These are phyloP conservation scores for Dictyostelium capitatum DNA, from an alignment of 78 protist genomes.

Conservation along the genomic window DNA sequence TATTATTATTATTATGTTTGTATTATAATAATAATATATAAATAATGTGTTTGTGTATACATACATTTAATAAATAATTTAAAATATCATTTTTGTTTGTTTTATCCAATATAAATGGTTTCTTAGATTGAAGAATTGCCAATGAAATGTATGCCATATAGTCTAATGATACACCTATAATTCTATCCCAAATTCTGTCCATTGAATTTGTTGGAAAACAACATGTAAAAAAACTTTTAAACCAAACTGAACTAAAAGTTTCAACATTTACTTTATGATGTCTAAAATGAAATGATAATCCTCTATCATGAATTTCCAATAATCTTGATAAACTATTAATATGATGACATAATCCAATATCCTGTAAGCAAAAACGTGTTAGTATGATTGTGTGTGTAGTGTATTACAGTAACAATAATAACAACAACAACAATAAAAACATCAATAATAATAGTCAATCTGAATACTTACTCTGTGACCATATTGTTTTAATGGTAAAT, in stretches of 20 bases:
- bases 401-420: too few species aligned
- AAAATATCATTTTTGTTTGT: conserved; percentile 33
- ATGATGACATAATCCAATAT: conserved; percentile 69
- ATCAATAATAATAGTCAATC: not conserved
- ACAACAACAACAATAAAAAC: not conserved
- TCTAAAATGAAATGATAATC: conserved; percentile 48
- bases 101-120: conserved; percentile 50
- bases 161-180: conserved; percentile 74
- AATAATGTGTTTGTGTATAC: not conserved
- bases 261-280: conserved; percentile 47
- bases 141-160: conserved; percentile 73
- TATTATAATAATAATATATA: too few species aligned
- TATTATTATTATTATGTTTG: not conserved
- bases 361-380: conserved; percentile 3
- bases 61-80: conserved; percentile 61
- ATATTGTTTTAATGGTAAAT: conserved; percentile 56
- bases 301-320: conserved; percentile 46
- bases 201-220: conserved; percentile 35
- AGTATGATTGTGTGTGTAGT: too few species aligned
- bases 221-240: conserved; percentile 64
- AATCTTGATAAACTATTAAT: conserved; percentile 63
- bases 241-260: conserved; percentile 58
- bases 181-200: conserved; percentile 77
- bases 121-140: conserved; percentile 60
- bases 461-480: conserved; percentile 46